Base-by-base conservation (phyloP, 139 green algal genomes). In the Chlamydomonas sphaeroides region DNA sequence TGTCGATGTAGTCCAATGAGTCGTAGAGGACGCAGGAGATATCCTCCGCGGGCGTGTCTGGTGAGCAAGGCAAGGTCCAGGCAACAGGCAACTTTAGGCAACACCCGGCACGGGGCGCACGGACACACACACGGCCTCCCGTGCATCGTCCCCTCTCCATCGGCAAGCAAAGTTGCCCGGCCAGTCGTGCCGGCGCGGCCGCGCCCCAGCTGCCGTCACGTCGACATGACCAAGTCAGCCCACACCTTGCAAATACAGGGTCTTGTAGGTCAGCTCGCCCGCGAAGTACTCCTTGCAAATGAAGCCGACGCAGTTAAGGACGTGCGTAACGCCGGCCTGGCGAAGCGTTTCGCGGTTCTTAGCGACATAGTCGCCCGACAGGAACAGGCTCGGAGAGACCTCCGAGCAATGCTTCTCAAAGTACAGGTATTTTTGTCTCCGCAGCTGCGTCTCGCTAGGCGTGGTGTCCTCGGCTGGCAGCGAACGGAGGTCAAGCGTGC, bases 301-400 rank as follows among this genome's bases (percentile, higher is more conserved):
- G 69, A 97, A 95, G 6, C 95, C 97, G 0, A 98, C 96, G 86
- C 96, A 99, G 89, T 99, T 99, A 41, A 99, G 82, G 6, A 99
- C 92, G 78, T 99, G 97, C 33, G 94, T 98, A 84, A 99, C 97
- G 70, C 92, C 91, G 30, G 91, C 84, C 48, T 87, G 71, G 21
- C 75, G 51, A 61, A 99, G 88, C 0, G 90, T 90, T 0, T 95
- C 92, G 2, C 89, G 71, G 75, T 89, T 95, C 42, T 90, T 86
- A 0, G 97, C 97, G n/a, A 99, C 96, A 2, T 77, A 77, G 78
- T 98, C 96, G 32, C 93, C 93, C 17, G 89, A 91, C 5, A 99
- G 76, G 82, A 92, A 99, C 39, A 99, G 72, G 23, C 94, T 89
- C 0, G 95, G 87, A 10, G 84, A 84, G 3, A 98, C 92, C 53